A percentile compares a stretch with the other conserved stretches of the same genome.
Conservation (phyloP, 805 yeast genomes). For the Nakazawaea wickerhamii region DNA sequence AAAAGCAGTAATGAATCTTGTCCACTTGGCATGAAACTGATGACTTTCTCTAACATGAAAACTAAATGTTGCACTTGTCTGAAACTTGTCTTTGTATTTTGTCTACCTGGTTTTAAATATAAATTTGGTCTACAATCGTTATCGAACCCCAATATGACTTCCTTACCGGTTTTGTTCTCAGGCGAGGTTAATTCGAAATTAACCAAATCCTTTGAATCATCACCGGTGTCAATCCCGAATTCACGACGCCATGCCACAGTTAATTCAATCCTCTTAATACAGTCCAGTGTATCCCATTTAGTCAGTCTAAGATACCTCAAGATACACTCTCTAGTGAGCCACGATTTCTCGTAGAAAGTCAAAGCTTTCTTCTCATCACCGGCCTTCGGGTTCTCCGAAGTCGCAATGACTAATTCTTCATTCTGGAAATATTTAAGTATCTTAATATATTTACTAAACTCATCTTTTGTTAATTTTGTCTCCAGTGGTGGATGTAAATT, state of each 20-base stretch:
- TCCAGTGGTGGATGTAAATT: slow-evolving; percentile 9
- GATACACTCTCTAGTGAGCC: slow-evolving; percentile 92
- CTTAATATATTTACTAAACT: slow-evolving; percentile 51
- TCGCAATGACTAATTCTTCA: slow-evolving; percentile 44
- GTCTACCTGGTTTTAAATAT: slow-evolving; percentile 91
- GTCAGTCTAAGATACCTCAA: slow-evolving; percentile 89
- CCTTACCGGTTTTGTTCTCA: slow-evolving; percentile 90
- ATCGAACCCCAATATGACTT: slow-evolving; percentile 87
- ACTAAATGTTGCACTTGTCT: slow-evolving; percentile 95
- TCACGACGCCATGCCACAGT: slow-evolving; percentile 92
- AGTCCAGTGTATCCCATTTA: slow-evolving; percentile 74
- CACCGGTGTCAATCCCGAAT: slow-evolving; percentile 62
- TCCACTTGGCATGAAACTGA: slow-evolving; percentile 93
- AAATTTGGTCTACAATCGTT: slow-evolving; percentile 87
- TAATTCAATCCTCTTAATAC: slow-evolving; percentile 66
- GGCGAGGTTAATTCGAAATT: slow-evolving; percentile 49
- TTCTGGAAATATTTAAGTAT: slow-evolving; percentile 60
- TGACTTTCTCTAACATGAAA: slow-evolving; percentile 85
- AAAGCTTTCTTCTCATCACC: slow-evolving; percentile 28
- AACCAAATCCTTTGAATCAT: slow-evolving; percentile 28
- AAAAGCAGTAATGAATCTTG: slow-evolving; percentile 89
- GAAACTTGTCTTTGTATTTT: slow-evolving; percentile 84
- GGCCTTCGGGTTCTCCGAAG: slow-evolving; percentile 36
- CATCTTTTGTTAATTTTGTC: slow-evolving; percentile 40
- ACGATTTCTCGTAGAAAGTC: slow-evolving; percentile 62